Evolutionary conservation across 805 yeast species (phyloP).

Genomic region (Yarrowia alimentaria): DNA sequence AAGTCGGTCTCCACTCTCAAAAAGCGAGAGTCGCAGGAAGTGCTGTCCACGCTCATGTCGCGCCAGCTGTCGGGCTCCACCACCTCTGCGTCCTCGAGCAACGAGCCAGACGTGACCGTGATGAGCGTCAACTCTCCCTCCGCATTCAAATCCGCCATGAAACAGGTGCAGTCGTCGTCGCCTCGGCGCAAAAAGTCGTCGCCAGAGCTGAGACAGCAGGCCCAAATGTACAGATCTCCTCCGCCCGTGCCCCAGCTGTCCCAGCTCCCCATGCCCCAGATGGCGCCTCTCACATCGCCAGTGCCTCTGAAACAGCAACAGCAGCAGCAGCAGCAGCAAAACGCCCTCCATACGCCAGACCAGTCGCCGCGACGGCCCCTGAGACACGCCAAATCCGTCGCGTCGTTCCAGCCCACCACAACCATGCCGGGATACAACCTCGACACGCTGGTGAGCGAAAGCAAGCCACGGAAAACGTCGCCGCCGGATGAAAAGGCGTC

Average conservation of each 20-base stretch:
- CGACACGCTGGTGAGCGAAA: constrained; percentile 6
- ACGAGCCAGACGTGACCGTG: constrained; percentile 18
- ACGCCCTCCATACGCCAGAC: background rate
- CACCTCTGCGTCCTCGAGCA: background rate
- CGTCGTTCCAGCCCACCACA: constrained; percentile 9
- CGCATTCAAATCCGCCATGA: constrained; percentile 25
- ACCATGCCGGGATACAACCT: constrained; percentile 20
- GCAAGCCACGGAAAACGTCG: background rate
- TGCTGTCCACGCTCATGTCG: constrained; percentile 19
- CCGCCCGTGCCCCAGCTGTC: constrained; percentile 9
- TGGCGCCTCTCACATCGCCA: constrained; percentile 4
- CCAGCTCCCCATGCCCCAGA: constrained; percentile 16
- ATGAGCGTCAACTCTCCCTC: constrained; percentile 28
- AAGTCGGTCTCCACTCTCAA: constrained; percentile 10
- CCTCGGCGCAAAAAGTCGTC: constrained; percentile 18
- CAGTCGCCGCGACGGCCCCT: background rate
- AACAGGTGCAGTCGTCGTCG: constrained; percentile 26
- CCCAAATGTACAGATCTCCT: constrained; percentile 22
- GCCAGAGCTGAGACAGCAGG: constrained; percentile 7
- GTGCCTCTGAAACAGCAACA: background rate
- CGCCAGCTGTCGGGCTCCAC: constrained; percentile 14
- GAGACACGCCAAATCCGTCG: constrained; percentile 15
- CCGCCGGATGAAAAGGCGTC: constrained; percentile 4
- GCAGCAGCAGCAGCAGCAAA: constrained; percentile 3
- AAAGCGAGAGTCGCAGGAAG: constrained; percentile 19